Conservation (phyloP, 208 protist species). For the Angomonas desouzai region DNA sequence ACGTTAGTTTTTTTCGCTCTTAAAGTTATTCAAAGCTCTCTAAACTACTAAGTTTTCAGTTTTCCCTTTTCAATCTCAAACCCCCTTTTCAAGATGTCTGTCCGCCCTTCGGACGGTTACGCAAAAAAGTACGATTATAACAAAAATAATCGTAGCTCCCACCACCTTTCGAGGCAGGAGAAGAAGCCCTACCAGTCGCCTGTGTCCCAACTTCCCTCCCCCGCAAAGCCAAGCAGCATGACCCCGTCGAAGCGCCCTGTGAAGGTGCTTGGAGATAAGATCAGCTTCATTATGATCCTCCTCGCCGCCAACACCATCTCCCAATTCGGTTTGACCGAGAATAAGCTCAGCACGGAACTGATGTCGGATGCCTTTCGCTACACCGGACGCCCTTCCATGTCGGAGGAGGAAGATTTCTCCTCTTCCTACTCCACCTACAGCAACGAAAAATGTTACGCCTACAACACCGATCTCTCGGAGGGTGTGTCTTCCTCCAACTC, state of each 20-base stretch:
- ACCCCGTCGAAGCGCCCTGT: conserved; percentile 8
- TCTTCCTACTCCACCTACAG: conserved; percentile 26
- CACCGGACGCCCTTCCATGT: conserved; percentile 21
- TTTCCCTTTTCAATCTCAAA: too few species aligned
- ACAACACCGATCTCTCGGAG: conserved; percentile 31
- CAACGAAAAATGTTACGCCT: conserved; percentile 20
- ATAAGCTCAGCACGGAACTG: conserved; percentile 63
- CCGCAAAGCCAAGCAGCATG: not conserved
- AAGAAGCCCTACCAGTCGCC: not conserved
- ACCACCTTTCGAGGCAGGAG: not conserved
- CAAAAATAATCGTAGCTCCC: not conserved
- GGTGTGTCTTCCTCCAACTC: conserved; percentile 37
- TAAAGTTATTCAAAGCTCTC: not conserved
- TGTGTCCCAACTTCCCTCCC: conserved; percentile 1
- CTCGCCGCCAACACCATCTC: conserved; percentile 44
- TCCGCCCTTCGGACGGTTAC: conserved; percentile 5
- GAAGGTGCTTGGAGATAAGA: conserved; percentile 37
- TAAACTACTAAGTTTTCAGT: conserved; percentile 6
- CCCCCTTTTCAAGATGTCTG: conserved; percentile 4
- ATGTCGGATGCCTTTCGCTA: conserved; percentile 37
- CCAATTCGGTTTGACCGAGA: conserved; percentile 26
- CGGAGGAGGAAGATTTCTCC: conserved; percentile 22
- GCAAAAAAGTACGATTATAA: not conserved
- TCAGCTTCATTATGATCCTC: conserved; percentile 47
- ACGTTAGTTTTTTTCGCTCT: conserved; percentile 13